Evolutionary conservation across 73 alveolate species (phyloP).

Genomic region (Paraurostyla sp.): DNA sequence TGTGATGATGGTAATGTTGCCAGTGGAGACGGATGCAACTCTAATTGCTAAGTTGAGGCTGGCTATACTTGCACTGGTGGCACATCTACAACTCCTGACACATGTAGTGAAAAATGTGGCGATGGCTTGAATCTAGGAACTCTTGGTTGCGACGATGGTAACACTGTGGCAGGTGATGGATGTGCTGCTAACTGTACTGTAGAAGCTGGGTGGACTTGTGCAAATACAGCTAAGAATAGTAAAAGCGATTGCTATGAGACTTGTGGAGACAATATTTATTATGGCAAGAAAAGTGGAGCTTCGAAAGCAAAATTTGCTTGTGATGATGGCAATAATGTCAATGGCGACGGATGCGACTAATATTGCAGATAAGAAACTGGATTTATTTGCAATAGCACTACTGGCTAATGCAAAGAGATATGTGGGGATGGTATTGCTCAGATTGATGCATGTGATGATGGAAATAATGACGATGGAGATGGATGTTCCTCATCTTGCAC

Average conservation of each 20-base stretch:
- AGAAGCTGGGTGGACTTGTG: conserved; percentile 60
- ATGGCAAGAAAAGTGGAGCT: conserved; percentile 66
- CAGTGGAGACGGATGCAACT: conserved; percentile 66
- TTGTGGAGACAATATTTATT: conserved; percentile 74
- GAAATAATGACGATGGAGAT: conserved; percentile 54
- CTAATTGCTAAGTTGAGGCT: conserved; percentile 52
- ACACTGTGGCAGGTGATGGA: conserved; percentile 36
- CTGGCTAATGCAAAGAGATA: conserved; percentile 47
- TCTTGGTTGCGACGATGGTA: conserved; percentile 64
- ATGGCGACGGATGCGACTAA: conserved; percentile 38
- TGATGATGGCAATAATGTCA: conserved; percentile 40
- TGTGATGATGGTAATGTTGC: conserved; percentile 76
- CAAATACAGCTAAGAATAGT: conserved; percentile 17
- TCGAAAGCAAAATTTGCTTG: conserved; percentile 53
- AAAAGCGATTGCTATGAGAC: conserved; percentile 39
- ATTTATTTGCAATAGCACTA: not conserved
- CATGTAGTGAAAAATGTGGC: conserved; percentile 72
- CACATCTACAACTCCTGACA: not conserved
- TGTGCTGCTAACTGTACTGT: conserved; percentile 53
- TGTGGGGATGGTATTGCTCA: conserved; percentile 68
- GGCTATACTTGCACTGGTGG: conserved; percentile 74
- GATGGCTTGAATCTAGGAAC: conserved; percentile 54
- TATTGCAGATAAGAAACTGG: conserved; percentile 10
- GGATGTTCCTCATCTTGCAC: conserved; percentile 57
- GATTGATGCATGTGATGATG: conserved; percentile 63